A percentile compares a stretch with the other conserved stretches of the same genome.
phyloP scores from a whole-genome alignment of 2,329 filamentous ascomycete genomes.

The Boeremia exigua region DNA sequence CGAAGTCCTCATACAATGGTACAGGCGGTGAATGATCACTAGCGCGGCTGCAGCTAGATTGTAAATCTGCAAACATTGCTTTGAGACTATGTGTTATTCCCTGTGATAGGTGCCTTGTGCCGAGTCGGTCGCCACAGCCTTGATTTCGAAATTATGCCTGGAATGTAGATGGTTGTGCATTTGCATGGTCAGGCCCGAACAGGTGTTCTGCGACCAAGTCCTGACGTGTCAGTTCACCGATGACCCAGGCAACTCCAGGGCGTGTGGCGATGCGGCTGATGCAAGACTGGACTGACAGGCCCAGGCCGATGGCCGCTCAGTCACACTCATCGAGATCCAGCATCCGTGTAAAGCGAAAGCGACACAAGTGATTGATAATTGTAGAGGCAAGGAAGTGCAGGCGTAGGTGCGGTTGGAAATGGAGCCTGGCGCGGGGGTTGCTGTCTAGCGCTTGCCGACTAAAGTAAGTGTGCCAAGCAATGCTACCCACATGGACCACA shows the following conservation, averaged over 20 bases:
- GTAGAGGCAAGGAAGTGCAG: neutral
- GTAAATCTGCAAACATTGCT: neutral
- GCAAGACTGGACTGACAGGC: neutral
- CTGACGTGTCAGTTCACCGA: conserved; percentile 15
- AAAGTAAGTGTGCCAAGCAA: neutral
- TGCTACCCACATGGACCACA: neutral
- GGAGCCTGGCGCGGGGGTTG: neutral
- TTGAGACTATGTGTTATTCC: neutral
- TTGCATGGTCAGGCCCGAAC: conserved; percentile 6
- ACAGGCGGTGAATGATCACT: conserved; percentile 10
- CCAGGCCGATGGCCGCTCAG: neutral
- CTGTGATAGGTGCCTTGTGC: no score
- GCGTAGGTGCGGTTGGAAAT: neutral
- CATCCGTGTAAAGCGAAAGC: neutral
- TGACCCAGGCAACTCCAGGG: neutral
- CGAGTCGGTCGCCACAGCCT: neutral
- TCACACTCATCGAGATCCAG: neutral
- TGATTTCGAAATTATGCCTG: neutral
- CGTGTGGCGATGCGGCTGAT: conserved; percentile 6
- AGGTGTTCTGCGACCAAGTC: conserved; percentile 9
- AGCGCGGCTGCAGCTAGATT: neutral
- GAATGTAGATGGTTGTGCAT: neutral
- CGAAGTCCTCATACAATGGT: neutral
- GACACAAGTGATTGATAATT: neutral
- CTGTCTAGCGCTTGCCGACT: neutral